Evolutionary conservation across 805 yeast species (phyloP), one percentile per base, ranked within the genome.

Genomic region (Cyberlindnera saturnus): DNA sequence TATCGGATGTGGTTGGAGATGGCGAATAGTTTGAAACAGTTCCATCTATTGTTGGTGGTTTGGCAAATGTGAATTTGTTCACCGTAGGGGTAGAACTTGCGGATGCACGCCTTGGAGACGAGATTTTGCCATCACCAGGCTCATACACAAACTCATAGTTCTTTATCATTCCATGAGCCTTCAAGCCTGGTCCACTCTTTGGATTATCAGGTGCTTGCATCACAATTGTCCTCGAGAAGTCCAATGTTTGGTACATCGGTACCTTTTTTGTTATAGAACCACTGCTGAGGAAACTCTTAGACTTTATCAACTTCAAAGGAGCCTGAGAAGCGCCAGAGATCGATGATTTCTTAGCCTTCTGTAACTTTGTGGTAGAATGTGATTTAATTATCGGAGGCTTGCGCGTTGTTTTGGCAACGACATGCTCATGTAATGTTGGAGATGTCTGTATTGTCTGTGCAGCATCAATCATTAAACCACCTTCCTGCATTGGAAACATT

Each of bases 81-180:
- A 51, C 39, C 1, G 50, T 49, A 32, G 60, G 56, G 0, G 59
- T 51, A 19, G 53, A 43, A 6, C 46, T 38, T 5, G 44, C 29
- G 8, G 56, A 47, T 19, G 38, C 36, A 39, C 54, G 51, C 43
- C 56, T 51, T 13, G 55, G 51, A 1, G 48, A 48, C 2, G 50
- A 36, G 14, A 36, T 5, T 15, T 46, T 48, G 17, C 44, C 45
- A 36, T 32, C 46, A 32, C 55, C 55, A 28, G 46, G 45, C 32
- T 57, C 61, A 37, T 39, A 49, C 16, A 57, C 56, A 47, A 57
- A 57, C 37, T 57, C 60, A 30, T 44, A 57, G 38, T 46, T 55
- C 39, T 49, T 53, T 13, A 47, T 33, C 6, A 47, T 40, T 10
- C 48, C 44, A 14, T 44, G 28, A 10, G 28, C 10, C 20, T 32